Evolutionary conservation across 1,139 yeast genomes (phyloP), one percentile per base, ranked within the genome.

Genomic region (Yamadazyma friedrichii): DNA sequence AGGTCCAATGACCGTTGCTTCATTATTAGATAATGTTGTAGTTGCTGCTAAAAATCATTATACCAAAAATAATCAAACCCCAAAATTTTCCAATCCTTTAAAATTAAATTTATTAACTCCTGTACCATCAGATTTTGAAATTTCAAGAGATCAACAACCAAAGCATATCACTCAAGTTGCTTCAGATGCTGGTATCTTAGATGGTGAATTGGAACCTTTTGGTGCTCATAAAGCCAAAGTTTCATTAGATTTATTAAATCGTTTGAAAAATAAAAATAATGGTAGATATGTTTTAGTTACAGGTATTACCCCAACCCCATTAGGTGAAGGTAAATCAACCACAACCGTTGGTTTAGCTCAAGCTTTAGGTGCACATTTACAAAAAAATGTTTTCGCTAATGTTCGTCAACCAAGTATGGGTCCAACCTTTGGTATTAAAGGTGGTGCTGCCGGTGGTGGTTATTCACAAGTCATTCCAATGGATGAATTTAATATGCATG

Each of bases 371-470:
- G 97, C 97, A 34, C 96, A 88, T 56, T 74, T 91, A 57, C 80
- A 85, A 49, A 85, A 87, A 65, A 81, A 84, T 46, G 91, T 91
- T 15, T 84, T 93, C 61, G 98, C 98, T 48, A 91, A 88, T 61
- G 96, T 93, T 44, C 85, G 98, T 69, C 98, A 93, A 66, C 98
- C 98, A 33, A 86, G 95, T 13, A 91, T 93, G 97, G 98, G 98
- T 40, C 98, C 98, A 46, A 93, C 98, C 15, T 93, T 93, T 58
- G 98, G 98, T 67, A 89, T 93, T 61, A 93, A 91, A 70, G 98
- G 98, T 63, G 98, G 98, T 67, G 98, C 98, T 49, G 98, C 98
- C 15, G 98, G 98, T 61, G 98, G 98, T 62, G 98, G 98, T 46
- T 93, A 91, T 68, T 85, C 98, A 9, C 98, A 93, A 70, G 98